phyloP scores from a whole-genome alignment of 2,329 filamentous ascomycete genomes.

The Stachybotrys elegans region DNA sequence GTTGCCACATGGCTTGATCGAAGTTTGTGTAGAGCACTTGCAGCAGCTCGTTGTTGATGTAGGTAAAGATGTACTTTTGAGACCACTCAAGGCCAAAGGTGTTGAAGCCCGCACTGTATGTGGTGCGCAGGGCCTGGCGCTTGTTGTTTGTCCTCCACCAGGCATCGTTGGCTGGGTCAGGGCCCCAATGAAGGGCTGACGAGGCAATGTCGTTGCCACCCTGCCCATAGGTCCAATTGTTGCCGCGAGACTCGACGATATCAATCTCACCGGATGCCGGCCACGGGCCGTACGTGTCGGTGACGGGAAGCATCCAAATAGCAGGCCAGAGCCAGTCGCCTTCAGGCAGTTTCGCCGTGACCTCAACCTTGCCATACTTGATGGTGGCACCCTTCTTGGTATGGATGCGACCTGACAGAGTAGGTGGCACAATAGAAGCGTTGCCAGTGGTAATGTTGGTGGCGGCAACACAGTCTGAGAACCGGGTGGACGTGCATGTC shows the following conservation, averaged over 20 bases:
- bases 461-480: constrained; percentile 56
- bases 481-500: constrained; percentile 58
- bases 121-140: constrained; percentile 67
- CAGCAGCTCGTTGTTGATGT: constrained; percentile 72
- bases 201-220: constrained; percentile 79
- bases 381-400: constrained; percentile 66
- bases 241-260: constrained; percentile 74
- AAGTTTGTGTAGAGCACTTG: constrained; percentile 80
- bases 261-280: constrained; percentile 80
- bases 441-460: constrained; percentile 71
- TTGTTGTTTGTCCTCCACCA: constrained; percentile 85
- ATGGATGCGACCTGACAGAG: constrained; percentile 73
- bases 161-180: constrained; percentile 63
- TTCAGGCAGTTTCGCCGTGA: constrained; percentile 67
- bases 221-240: constrained; percentile 70
- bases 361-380: constrained; percentile 77
- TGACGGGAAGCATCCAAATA: constrained; percentile 83
- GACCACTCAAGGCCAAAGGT: constrained; percentile 83
- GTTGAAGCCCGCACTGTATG: constrained; percentile 65
- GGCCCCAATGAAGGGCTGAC: constrained; percentile 79
- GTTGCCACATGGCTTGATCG: constrained; percentile 60
- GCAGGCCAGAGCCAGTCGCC: constrained; percentile 90
- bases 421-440: constrained; percentile 70
- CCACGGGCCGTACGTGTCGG: constrained; percentile 70
- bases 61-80: constrained; percentile 83